phyloP scores from a whole-genome alignment of 129 eudicot genomes.

The Ambrosia artemisiifolia region DNA sequence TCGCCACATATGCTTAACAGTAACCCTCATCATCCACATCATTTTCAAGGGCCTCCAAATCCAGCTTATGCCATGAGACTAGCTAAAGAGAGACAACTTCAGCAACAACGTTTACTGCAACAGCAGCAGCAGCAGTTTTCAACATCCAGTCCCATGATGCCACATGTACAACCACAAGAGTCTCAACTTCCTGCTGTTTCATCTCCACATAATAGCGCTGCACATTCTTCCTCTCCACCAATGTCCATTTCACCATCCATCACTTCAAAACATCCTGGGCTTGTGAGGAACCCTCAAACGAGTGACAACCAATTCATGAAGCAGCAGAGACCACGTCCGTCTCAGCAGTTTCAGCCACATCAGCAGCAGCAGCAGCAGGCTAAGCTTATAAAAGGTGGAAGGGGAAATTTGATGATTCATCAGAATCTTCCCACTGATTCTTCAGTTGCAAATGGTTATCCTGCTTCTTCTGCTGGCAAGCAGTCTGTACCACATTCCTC shows the following conservation, averaged over 20 bases:
- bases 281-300: conserved; percentile 49
- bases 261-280: conserved; percentile 55
- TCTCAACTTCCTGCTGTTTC: conserved; percentile 63
- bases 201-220: conserved; percentile 51
- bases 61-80: conserved; percentile 68
- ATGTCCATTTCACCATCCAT: conserved; percentile 50
- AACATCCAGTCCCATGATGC: conserved; percentile 52
- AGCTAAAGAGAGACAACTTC: conserved; percentile 73
- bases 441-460: conserved; percentile 50
- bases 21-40: conserved; percentile 65
- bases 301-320: conserved; percentile 54
- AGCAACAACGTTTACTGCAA: conserved; percentile 62
- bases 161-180: conserved; percentile 50
- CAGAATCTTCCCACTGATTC: conserved; percentile 52
- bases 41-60: conserved; percentile 61
- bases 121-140: conserved; percentile 63
- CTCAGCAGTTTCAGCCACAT: conserved; percentile 62
- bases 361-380: conserved; percentile 68
- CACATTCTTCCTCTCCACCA: conserved; percentile 58
- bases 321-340: conserved; percentile 53
- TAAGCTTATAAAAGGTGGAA: conserved; percentile 57
- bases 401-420: conserved; percentile 51
- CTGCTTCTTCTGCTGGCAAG: conserved; percentile 49
- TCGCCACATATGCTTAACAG: conserved; percentile 46
- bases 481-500: conserved; percentile 38